Conservation (phyloP, 148 eudicot genomes). For the Suaeda aralocaspica region DNA sequence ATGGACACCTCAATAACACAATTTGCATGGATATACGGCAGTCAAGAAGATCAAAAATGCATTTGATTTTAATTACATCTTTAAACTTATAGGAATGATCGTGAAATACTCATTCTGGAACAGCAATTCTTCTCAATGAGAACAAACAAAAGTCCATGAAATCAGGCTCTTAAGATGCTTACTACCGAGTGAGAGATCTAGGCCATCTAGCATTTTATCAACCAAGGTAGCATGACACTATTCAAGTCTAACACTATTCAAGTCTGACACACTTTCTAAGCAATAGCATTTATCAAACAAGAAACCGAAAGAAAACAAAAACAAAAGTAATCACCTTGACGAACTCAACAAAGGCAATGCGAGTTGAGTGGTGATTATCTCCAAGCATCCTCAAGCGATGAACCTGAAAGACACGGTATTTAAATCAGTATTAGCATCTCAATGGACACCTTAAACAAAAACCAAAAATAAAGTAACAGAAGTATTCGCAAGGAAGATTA, state of each 20-base stretch:
- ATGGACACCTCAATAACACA: not conserved
- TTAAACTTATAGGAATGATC: not conserved
- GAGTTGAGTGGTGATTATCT: conserved; percentile 41
- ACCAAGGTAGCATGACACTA: not conserved
- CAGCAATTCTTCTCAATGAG: not conserved
- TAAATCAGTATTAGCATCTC: not conserved
- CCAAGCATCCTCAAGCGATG: conserved; percentile 48
- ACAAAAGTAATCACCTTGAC: conserved; percentile 30
- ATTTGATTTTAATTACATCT: not conserved
- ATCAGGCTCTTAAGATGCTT: not conserved
- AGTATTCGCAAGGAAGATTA: not conserved
- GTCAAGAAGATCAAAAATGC: not conserved
- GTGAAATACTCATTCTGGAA: not conserved
- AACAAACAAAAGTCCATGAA: not conserved
- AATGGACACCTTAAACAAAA: not conserved
- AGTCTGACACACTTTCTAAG: not conserved
- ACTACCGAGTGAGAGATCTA: not conserved
- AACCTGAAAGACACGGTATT: conserved; percentile 27
- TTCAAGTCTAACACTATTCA: not conserved
- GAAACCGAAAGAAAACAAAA: not conserved
- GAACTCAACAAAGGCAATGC: conserved; percentile 56
- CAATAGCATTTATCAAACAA: not conserved
- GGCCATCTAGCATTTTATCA: not conserved
- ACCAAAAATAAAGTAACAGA: not conserved
- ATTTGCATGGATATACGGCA: too few relatives aligned